Percentiles rank a stretch among this genome's conserved stretches.
These are phyloP conservation scores for Alternaria sp. DNA, from an alignment of 2,329 filamentous ascomycete species.

Conservation along the genomic window DNA sequence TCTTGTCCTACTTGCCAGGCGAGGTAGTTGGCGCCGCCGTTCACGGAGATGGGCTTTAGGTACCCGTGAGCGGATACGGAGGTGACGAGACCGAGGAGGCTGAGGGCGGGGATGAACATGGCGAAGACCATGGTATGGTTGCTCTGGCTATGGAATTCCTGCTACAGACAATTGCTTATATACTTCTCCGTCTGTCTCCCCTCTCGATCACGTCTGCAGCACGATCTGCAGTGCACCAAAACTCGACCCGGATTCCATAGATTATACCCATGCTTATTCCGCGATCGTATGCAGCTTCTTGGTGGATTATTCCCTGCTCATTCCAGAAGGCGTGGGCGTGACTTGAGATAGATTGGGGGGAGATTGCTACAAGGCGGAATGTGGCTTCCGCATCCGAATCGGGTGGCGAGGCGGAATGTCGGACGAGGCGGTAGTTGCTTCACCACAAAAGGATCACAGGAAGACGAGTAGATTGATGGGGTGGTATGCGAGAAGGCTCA, in stretches of 20 bases:
- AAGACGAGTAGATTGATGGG: too few relatives aligned
- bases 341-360: slow-evolving; percentile 1
- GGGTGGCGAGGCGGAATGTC: neutral
- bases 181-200: neutral
- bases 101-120: neutral
- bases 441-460: neutral
- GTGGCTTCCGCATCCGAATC: slow-evolving; percentile 5
- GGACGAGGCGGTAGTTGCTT: neutral
- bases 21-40: slow-evolving; percentile 23
- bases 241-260: slow-evolving; percentile 6
- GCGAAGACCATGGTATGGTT: neutral
- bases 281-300: neutral
- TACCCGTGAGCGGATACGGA: slow-evolving; percentile 16
- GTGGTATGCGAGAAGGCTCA: too few relatives aligned
- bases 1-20: slow-evolving; percentile 31
- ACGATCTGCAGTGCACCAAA: neutral
- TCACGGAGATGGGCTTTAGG: slow-evolving; percentile 27
- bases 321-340: slow-evolving; percentile 2
- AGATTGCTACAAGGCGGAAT: slow-evolving; percentile 7
- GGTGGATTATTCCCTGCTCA: slow-evolving; percentile 5
- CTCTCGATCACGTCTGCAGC: neutral
- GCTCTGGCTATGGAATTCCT: neutral
- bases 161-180: neutral
- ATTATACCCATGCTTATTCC: neutral
- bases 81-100: neutral